Evolutionary conservation across 1,139 yeast species (phyloP).

Genomic region (Taphrina communis): DNA sequence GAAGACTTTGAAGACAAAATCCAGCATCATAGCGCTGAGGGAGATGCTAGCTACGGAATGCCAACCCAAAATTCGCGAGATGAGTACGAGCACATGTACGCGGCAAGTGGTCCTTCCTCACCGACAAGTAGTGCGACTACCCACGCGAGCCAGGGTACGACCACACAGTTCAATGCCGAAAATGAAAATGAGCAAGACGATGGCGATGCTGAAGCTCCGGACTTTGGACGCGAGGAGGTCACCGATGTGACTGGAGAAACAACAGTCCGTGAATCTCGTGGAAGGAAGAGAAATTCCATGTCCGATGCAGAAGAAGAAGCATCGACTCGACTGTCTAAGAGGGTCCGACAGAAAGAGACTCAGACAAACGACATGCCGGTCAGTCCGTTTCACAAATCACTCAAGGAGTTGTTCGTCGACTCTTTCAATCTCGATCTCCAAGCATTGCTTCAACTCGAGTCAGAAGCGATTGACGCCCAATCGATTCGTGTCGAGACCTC

Average conservation of each 20-base stretch:
- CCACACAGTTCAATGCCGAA: not conserved
- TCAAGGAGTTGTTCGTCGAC: constrained; percentile 8
- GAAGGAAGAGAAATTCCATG: not conserved
- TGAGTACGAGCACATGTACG: too few species aligned
- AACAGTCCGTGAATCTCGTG: not conserved
- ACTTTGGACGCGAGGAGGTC: too few species aligned
- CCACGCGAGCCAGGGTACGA: too few species aligned
- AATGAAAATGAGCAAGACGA: not conserved
- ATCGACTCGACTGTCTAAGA: constrained; percentile 8
- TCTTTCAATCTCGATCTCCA: constrained; percentile 9
- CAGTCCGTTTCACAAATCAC: constrained; percentile 17
- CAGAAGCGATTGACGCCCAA: not conserved
- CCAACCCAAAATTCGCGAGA: too few species aligned
- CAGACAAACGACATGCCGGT: not conserved
- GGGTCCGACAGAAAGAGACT: constrained; percentile 2
- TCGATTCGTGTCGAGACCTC: not conserved
- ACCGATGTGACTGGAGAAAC: too few species aligned
- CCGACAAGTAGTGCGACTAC: too few species aligned
- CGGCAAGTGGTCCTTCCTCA: too few species aligned
- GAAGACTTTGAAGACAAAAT: too few species aligned
- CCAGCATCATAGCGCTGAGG: too few species aligned
- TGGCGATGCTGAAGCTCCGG: not conserved
- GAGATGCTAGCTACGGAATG: too few species aligned
- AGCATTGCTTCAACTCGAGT: not conserved
- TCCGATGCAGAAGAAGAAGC: constrained; percentile 10